Evolutionary conservation across 495 filamentous ascomycete species (phyloP).

Genomic region (Daldinia vernicosa): DNA sequence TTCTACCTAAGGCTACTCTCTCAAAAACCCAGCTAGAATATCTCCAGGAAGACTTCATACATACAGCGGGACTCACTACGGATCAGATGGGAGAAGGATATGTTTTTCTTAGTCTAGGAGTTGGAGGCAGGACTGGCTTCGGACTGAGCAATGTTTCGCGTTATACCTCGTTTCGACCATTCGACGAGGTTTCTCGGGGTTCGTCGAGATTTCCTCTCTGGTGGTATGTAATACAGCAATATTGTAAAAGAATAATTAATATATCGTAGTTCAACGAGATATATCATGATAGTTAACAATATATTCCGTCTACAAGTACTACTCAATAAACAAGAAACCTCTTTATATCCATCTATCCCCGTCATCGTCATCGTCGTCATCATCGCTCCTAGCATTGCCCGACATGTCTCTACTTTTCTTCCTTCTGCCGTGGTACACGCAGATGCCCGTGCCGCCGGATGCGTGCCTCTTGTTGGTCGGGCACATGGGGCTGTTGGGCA

Average conservation of each 20-base stretch:
- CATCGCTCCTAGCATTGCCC: slow-evolving; percentile 3
- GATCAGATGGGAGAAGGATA: neutral
- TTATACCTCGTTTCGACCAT: neutral
- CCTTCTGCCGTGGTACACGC: slow-evolving; percentile 54
- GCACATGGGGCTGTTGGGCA: slow-evolving; percentile 70
- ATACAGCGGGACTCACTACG: neutral
- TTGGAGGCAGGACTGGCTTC: slow-evolving; percentile 10
- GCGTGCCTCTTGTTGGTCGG: slow-evolving; percentile 65
- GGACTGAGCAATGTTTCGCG: neutral
- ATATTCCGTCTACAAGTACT: neutral
- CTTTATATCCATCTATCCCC: slow-evolving; percentile 11
- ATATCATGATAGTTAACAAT: neutral
- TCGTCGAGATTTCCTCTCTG: neutral
- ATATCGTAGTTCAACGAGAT: neutral
- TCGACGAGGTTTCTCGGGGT: slow-evolving; percentile 1
- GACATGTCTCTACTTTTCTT: slow-evolving; percentile 19
- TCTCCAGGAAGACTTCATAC: neutral
- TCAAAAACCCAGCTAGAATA: neutral
- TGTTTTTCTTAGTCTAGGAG: slow-evolving; percentile 10
- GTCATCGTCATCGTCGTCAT: neutral
- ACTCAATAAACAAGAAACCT: neutral
- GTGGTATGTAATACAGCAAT: neutral
- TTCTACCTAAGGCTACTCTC: neutral
- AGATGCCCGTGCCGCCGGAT: slow-evolving; percentile 63
- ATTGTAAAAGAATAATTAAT: neutral